Evolutionary conservation across 2,329 filamentous ascomycete genomes (phyloP), one percentile per base, ranked within the genome.

Genomic region (Elsinoe batatas): DNA sequence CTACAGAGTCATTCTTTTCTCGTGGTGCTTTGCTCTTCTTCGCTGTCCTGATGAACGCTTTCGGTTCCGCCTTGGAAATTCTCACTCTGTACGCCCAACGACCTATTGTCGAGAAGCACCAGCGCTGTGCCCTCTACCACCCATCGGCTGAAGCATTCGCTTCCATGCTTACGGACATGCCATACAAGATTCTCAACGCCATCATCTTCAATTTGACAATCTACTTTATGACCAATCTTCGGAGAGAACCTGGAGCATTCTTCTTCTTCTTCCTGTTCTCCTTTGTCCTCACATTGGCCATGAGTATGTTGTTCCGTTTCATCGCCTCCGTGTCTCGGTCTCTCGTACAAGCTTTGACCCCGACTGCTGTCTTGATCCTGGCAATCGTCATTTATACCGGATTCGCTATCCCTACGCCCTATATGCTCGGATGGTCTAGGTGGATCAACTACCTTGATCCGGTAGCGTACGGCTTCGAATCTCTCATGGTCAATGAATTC

Each of bases 41-140:
- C 66, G 87, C 88, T 62, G 83, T 90, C 64, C 75, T 95, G 58
- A 83, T 93, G 74, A 94, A 93, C 69, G 88, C 88, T 46, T 93
- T 94, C 65, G 79, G 84, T 59, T 86, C 82, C 67, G 85, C 86
- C 56, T 78, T 93, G 37, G 88, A 93, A 76, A 93, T 95, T 66
- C 71, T 93, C 33, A 90, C 87, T 0, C 78, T 95, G 3, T 96
- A 93, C 67, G 81, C 87, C 1, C 90, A 95, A 79, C 85, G 91
- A 36, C 86, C 87, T 1, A 95, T 95, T 63, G 88, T 96, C 58
- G 89, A 95, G 67, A 95, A 95, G 68, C 91, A 96, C 63, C 74
- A 79, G 56, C 82, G 86, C 57, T 95, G 95, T 67, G 89, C 90
- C 15, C 77, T 95, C 15, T 95, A 95, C 64, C 91, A 95, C 64